Conservation (phyloP, 305 asterid species). For the Caryopteris hybrid region DNA sequence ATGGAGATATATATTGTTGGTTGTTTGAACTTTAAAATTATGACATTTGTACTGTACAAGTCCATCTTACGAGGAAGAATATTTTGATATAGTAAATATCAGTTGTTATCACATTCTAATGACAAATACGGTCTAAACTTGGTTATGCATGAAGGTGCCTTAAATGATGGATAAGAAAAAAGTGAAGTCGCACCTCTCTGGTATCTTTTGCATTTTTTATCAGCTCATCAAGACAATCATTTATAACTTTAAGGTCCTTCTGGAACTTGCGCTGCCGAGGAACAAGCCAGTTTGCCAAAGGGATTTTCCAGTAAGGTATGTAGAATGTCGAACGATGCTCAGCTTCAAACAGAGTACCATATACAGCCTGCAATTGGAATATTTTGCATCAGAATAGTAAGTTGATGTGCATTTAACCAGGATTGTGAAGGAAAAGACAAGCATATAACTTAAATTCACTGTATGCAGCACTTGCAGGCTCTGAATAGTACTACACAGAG, state of each 20-base stretch:
- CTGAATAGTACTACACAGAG: too few relatives aligned
- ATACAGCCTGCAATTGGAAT: slow-evolving; percentile 65
- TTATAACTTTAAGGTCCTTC: slow-evolving; percentile 79
- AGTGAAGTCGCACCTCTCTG: slow-evolving; percentile 61
- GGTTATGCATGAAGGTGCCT: neutral
- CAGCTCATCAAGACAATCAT: slow-evolving; percentile 84
- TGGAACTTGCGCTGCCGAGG: slow-evolving; percentile 91
- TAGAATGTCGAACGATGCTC: slow-evolving; percentile 97
- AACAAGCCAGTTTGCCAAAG: slow-evolving; percentile 80
- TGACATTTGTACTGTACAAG: neutral
- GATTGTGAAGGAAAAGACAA: too few relatives aligned
- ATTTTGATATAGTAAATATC: neutral
- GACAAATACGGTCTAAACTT: neutral
- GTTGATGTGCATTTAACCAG: too few relatives aligned
- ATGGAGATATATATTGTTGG: neutral
- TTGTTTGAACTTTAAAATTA: neutral
- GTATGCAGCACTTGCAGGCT: too few relatives aligned
- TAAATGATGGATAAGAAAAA: neutral
- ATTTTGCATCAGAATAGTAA: neutral
- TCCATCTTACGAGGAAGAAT: neutral
- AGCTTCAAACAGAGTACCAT: slow-evolving; percentile 95
- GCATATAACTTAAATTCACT: too few relatives aligned
- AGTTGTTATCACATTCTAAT: neutral
- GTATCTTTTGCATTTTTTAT: slow-evolving; percentile 89
- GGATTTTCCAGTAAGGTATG: slow-evolving; percentile 92